These are phyloP conservation scores for Pelargonium fulgidum DNA, from an alignment of 441 rosid species.

Conservation along the genomic window DNA sequence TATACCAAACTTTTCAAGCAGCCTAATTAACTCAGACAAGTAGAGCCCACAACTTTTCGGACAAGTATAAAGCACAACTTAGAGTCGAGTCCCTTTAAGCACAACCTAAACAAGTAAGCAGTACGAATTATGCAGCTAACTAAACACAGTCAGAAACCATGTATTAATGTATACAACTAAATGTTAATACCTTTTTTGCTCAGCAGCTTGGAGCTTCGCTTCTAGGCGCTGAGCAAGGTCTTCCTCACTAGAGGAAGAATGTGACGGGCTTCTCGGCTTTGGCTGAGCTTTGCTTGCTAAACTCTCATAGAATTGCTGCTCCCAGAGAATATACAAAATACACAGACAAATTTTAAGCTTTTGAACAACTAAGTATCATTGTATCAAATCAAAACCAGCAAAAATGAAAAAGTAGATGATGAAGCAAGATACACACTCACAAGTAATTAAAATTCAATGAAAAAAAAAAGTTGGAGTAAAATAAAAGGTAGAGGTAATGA, in stretches of 20 bases:
- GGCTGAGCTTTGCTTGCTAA: slow-evolving; percentile 82
- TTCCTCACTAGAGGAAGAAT: slow-evolving; percentile 48
- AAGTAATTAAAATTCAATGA: background rate
- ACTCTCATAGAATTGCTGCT: slow-evolving; percentile 79
- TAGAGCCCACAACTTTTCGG: background rate
- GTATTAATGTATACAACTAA: no score
- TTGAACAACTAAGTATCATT: background rate
- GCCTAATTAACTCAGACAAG: background rate
- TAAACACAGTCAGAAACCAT: no score
- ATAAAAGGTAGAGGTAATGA: background rate
- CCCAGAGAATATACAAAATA: background rate
- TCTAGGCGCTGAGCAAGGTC: slow-evolving; percentile 75
- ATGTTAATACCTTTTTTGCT: slow-evolving; percentile 61
- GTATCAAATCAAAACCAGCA: slow-evolving; percentile 2
- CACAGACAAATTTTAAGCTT: background rate
- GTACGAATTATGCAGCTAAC: background rate
- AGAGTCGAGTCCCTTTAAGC: background rate
- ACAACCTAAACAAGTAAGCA: background rate
- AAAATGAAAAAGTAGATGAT: background rate
- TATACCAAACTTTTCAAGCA: slow-evolving; percentile 1
- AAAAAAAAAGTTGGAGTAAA: no score
- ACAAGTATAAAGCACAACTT: background rate
- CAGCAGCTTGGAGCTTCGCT: slow-evolving; percentile 91
- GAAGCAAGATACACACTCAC: background rate
- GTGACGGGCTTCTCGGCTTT: slow-evolving; percentile 67